These are phyloP conservation scores for Amauroascus niger DNA, from an alignment of 2,329 filamentous ascomycete genomes.

Conservation along the genomic window DNA sequence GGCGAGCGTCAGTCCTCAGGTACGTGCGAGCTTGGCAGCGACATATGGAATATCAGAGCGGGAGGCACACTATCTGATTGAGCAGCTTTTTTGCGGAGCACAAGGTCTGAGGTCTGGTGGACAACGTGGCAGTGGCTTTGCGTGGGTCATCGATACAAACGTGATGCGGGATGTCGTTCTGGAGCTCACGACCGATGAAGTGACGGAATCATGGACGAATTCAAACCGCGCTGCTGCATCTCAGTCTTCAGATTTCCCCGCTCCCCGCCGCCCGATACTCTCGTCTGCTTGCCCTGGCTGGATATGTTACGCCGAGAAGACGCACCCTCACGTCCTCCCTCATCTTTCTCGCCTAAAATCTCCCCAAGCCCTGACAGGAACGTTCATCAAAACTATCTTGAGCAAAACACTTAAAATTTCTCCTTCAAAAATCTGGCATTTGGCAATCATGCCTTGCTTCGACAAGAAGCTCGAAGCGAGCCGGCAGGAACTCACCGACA, in stretches of 20 bases:
- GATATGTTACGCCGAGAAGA: slow-evolving; percentile 99
- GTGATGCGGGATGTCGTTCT: slow-evolving; percentile 70
- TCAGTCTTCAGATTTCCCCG: slow-evolving; percentile 17
- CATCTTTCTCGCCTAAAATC: slow-evolving; percentile 89
- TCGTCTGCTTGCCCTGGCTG: slow-evolving; percentile 91
- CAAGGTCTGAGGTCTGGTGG: slow-evolving; percentile 62
- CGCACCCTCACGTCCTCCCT: slow-evolving; percentile 83
- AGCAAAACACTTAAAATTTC: slow-evolving; percentile 61
- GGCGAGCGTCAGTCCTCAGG: slow-evolving; percentile 86
- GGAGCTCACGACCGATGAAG: slow-evolving; percentile 68
- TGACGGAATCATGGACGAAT: slow-evolving; percentile 37
- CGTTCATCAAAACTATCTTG: slow-evolving; percentile 76
- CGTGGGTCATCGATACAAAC: slow-evolving; percentile 87
- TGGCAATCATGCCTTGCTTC: slow-evolving; percentile 96
- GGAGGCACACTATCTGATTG: slow-evolving; percentile 71
- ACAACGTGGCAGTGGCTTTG: slow-evolving; percentile 63
- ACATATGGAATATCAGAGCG: slow-evolving; percentile 64
- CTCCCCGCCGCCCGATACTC: slow-evolving; percentile 44
- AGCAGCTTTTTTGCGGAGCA: slow-evolving; percentile 64
- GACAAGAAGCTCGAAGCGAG: slow-evolving; percentile 98
- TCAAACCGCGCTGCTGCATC: slow-evolving; percentile 14
- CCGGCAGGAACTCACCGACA: slow-evolving; percentile 78
- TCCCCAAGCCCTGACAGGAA: slow-evolving; percentile 84
- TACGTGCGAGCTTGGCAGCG: slow-evolving; percentile 77
- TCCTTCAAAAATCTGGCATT: slow-evolving; percentile 79